Base-by-base conservation (phyloP, 768 basidiomycete species). In the Plicaturopsis crispa region DNA sequence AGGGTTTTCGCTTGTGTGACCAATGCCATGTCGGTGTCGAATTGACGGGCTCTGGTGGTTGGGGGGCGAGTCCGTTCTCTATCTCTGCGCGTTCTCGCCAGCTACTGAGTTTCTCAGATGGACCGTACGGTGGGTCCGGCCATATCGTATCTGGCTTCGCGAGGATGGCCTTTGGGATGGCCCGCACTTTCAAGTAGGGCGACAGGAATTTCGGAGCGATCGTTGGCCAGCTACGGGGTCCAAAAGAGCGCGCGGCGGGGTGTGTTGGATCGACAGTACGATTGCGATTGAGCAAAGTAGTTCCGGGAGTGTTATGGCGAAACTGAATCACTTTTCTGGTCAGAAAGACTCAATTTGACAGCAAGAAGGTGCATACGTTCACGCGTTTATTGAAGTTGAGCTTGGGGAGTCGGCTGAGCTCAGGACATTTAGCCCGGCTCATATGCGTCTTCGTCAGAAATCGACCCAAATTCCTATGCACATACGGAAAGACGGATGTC, bases 251-350 rank as follows among this genome's bases (percentile, higher is more conserved):
- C 11, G 47, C 40, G 2, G 49, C 48, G 14, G 52, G 49, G 37
- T 55, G 51, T 0, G 34, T 37, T 5, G 43, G 43, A 42, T 53
- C 48, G 23, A 53, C 21, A 22, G 24, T 28, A 13, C 38, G 2
- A 24, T 19, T 13, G 24, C 17, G 6, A 6, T 40, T 8, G 32
- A 18, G 39, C 7, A 2, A 2, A 14, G 46, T 14, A 13, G 58
- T 54, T 6, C 70, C 72, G 1, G 67, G 69, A 4, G 60, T 66
- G 38, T 67, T 67, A 28, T 57, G 50, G 18, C 57, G 60, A 48
- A 65, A 69, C 70, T 72, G 34, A 5, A 26, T 21, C 12, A 14
- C 6, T 22, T 24, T 8, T 20, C 24, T 34, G 33, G 26, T n/a
- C n/a, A 30, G 16, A 12, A 20, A 23, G 39, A 12, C 31, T 31